Evolutionary conservation across 441 rosid genomes (phyloP), one percentile per base, ranked within the genome.

Genomic region (Manihot esculenta): DNA sequence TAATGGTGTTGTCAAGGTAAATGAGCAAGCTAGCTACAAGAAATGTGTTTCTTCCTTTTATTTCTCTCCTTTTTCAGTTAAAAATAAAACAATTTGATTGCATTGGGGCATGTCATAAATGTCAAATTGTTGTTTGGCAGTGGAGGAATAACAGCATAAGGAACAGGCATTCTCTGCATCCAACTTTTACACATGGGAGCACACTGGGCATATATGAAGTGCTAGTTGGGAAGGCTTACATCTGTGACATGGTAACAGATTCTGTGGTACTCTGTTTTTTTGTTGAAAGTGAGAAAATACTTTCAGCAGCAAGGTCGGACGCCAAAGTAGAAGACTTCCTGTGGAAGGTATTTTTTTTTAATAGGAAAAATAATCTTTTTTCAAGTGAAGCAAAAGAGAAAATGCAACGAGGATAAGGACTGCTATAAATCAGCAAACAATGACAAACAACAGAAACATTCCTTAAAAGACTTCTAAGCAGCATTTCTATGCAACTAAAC

Each of bases 161-260:
- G 74, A 92, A 80, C 88, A 87, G 82, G 73, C 88, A 89, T 68
- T 88, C 96, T 7, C 74, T 94, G 74, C 97, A 94, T 85, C 99
- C 99, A 72, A 88, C 88, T 35, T 89, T 94, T 56, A 76, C 94
- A 49, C 91, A 94, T 74, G 97, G 99, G 69, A 92, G 96, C 83
- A 92, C 96, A 10, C 80, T 95, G 79, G 99, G 99, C 51, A 84
- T 92, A 70, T 95, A 87, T 70, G 99, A 95, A 81, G 90, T 91
- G 44, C 84, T 95, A 54, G 84, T 82, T 23, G 92, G 93, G 75
- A 92, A 89, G 80, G 90, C 88, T 72, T 89, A 81, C 79, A 74
- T 92, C 42, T 89, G 93, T 18, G 88, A 92, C 83, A 86, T 91
- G 82, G 71, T 84, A 72, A 80, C 99, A 56, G 97, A 92, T 75